Evolutionary conservation across 805 yeast genomes (phyloP), one percentile per base, ranked within the genome.

Genomic region (Clavispora vitiphila): DNA sequence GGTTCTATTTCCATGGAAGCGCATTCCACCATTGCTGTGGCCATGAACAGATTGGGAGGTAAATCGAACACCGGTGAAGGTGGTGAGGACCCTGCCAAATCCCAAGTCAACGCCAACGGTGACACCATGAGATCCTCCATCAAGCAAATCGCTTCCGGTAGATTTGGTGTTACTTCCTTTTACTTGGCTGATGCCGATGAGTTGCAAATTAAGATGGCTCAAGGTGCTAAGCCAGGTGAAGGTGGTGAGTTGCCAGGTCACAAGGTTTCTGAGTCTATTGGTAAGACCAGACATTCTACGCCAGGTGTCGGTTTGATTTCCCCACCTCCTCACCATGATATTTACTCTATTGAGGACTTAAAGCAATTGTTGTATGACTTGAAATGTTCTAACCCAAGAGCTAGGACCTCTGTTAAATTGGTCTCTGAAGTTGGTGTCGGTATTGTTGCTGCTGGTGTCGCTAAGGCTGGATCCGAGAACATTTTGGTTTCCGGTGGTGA

Each of bases 201-300:
- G 71, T 80, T 91, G 49, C 99, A 91, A 69, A 93, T 91, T 65
- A 91, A 91, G 71, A 89, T 91, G 90, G 98, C 98, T 8, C 99
- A 91, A 70, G 98, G 99, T 70, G 99, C 99, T 41, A 91, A 91
- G 69, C 98, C 98, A 9, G 99, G 98, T 72, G 98, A 93, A 74
- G 99, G 99, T 76, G 99, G 99, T 76, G 98, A 93, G 67, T 74
- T 89, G 53, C 96, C 96, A 27, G 96, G 96, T 45, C 85, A 86
- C 70, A 91, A 91, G 68, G 99, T 91, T 37, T 78, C 91, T 21
- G 79, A 74, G 44, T 78, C 78, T 37, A 91, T 91, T 69, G 99
- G 96, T 37, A 87, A 85, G 67, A 90, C 97, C 8, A 81, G 99
- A 69, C 96, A 90, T 66, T 89, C 97, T 1, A 91, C 98, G 24